Evolutionary conservation across 257 asterid genomes (phyloP).

Genomic region (Agastache rugosa): DNA sequence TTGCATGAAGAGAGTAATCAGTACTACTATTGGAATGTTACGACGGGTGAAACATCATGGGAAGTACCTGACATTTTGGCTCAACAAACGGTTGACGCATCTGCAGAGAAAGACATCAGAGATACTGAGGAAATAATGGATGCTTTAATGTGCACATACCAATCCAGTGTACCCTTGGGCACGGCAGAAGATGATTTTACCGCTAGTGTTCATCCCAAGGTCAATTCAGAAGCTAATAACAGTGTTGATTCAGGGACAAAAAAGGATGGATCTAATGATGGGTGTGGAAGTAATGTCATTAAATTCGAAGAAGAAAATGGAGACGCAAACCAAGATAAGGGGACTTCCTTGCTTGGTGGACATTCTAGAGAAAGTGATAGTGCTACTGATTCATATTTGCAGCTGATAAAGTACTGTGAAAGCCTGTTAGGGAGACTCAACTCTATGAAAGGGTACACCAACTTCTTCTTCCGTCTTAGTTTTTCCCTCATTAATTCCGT

Average conservation of each 20-base stretch:
- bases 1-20: slow-evolving; percentile 91
- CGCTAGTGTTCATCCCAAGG: slow-evolving; percentile 33
- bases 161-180: slow-evolving; percentile 31
- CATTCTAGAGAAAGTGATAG: slow-evolving; percentile 40
- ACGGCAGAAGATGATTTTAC: slow-evolving; percentile 38
- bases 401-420: slow-evolving; percentile 63
- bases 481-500: slow-evolving; percentile 16
- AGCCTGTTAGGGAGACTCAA: slow-evolving; percentile 66
- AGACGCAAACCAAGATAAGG: slow-evolving; percentile 42
- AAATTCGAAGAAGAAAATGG: slow-evolving; percentile 41
- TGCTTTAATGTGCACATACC: slow-evolving; percentile 23
- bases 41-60: slow-evolving; percentile 99
- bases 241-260: slow-evolving; percentile 34
- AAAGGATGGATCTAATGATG: slow-evolving; percentile 39
- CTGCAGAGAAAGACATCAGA: slow-evolving; percentile 44
- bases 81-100: slow-evolving; percentile 41
- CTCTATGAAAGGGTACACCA: slow-evolving; percentile 59
- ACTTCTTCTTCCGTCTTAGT: background rate
- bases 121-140: slow-evolving; percentile 42
- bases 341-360: slow-evolving; percentile 41
- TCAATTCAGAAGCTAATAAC: slow-evolving; percentile 32
- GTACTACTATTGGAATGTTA: slow-evolving; percentile 88
- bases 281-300: slow-evolving; percentile 37
- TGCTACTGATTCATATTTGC: slow-evolving; percentile 43
- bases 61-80: slow-evolving; percentile 68